phyloP scores from a whole-genome alignment of 352 stramenopile genomes.

The Globisporangium nodosum region DNA sequence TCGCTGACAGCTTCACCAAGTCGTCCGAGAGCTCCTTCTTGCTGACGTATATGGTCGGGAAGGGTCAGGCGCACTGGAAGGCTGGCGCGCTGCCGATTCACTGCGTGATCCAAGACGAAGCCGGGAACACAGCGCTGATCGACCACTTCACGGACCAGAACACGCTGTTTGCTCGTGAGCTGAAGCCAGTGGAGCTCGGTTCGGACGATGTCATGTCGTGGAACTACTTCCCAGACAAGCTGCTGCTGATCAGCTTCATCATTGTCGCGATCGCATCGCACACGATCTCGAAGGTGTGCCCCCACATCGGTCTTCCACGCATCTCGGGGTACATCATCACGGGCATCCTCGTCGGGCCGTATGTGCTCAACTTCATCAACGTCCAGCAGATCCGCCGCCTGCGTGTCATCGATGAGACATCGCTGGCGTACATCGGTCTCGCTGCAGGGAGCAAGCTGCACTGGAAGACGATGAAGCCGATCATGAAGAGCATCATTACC shows the following conservation, averaged over 20 bases:
- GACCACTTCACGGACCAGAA: constrained; percentile 60
- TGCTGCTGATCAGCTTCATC: constrained; percentile 46
- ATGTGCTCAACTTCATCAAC: constrained; percentile 50
- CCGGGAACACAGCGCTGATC: constrained; percentile 45
- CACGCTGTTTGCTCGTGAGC: constrained; percentile 51
- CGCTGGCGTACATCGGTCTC: constrained; percentile 61
- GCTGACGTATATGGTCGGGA: constrained; percentile 56
- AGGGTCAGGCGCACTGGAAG: constrained; percentile 48
- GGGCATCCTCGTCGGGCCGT: constrained; percentile 58
- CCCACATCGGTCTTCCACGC: constrained; percentile 46
- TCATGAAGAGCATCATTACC: constrained; percentile 45
- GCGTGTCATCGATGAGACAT: constrained; percentile 58
- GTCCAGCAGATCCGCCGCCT: constrained; percentile 38
- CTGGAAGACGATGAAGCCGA: constrained; percentile 55
- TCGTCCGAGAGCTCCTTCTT: constrained; percentile 39
- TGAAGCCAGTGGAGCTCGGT: constrained; percentile 57
- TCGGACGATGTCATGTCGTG: constrained; percentile 38
- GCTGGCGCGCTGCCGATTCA: constrained; percentile 43
- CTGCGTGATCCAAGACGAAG: constrained; percentile 43
- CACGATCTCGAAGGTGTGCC: constrained; percentile 53
- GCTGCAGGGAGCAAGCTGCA: constrained; percentile 59
- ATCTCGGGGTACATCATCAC: constrained; percentile 69
- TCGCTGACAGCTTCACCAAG: constrained; percentile 42
- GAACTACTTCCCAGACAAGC: constrained; percentile 46
- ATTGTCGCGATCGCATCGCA: constrained; percentile 60